phyloP scores from a whole-genome alignment of 495 filamentous ascomycete genomes.

The Achaetomiella virescens region DNA sequence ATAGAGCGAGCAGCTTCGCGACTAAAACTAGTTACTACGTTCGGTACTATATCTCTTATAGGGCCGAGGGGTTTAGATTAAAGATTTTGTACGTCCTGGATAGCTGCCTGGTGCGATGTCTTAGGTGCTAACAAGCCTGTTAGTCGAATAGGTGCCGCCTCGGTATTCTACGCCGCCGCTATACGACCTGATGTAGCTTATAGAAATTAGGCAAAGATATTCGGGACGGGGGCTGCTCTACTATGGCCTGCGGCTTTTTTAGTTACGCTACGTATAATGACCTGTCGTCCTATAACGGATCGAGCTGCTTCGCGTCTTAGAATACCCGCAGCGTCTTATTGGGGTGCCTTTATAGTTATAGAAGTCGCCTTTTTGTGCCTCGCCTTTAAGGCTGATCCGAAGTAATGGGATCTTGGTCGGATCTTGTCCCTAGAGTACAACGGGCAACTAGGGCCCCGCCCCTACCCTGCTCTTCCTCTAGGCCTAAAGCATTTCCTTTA shows the following conservation, averaged over 20 bases:
- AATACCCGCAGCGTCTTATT: slow-evolving; percentile 8
- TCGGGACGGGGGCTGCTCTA: neutral
- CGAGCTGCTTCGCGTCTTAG: slow-evolving; percentile 9
- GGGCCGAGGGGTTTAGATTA: slow-evolving; percentile 1
- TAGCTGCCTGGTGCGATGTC: neutral
- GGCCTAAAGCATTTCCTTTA: neutral
- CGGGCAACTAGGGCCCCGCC: slow-evolving; percentile 1
- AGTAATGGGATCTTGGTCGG: slow-evolving; percentile 3
- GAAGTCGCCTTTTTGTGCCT: slow-evolving; percentile 5
- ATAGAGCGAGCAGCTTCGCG: slow-evolving; percentile 12
- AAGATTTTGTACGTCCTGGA: neutral
- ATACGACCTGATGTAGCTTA: neutral
- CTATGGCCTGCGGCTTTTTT: slow-evolving; percentile 6
- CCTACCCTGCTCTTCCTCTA: neutral
- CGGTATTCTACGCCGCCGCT: slow-evolving; percentile 6
- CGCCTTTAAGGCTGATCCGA: neutral
- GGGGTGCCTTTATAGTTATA: neutral
- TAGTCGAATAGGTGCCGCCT: slow-evolving; percentile 10
- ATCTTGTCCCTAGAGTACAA: slow-evolving; percentile 9
- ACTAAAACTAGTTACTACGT: slow-evolving; percentile 6
- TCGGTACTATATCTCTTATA: neutral
- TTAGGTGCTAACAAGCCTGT: slow-evolving; percentile 1
- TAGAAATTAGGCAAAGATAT: too few relatives aligned
- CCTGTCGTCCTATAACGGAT: slow-evolving; percentile 6
- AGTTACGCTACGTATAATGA: neutral